Evolutionary conservation across 306 rosid species (phyloP), one percentile per base, ranked within the genome.

Genomic region (Corylus heterophylla): DNA sequence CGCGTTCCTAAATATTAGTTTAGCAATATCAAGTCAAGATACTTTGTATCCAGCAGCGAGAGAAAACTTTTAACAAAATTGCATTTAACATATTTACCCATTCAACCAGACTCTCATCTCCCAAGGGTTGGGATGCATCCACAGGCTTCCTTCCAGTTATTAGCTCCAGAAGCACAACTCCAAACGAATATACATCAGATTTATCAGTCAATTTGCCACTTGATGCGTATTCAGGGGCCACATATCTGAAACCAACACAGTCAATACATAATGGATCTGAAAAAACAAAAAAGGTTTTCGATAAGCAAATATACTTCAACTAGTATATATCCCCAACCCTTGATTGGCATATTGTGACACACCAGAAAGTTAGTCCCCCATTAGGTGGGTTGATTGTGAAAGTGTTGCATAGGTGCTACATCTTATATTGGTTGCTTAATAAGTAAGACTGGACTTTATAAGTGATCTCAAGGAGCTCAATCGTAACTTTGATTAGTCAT

Each of bases 211-310:
- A 74, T 89, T 92, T 92, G 16, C 98, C 98, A 82, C 97, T 94
- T 42, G 97, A 92, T 27, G 95, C 98, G 79, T 94, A 94, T 86
- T 94, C 98, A 59, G 98, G 98, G 78, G 98, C 97, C 79, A 94
- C 83, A 80, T 94, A 94, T 84, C 97, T 94, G 85, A 31, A 71
- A 79, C 14, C 66, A 14, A 63, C 8, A 31, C 7, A 37, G 76
- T 58, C 74, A 76, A 62, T 62, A 39, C 25, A n/a, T 39, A 44
- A 45, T 73, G 48, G 8, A n/a, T 48, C 22, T 14, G 11, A 50
- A 54, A 72, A 69, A 13, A 49, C 44, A 77, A 45, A 47, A 48
- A 71, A 48, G 56, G 16, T 63, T 29, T n/a, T n/a, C 17, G 25
- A 7, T 42, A 58, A 76, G 11, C 25, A 35, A 5, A 5, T 67